Evolutionary conservation across 371 early-diverging fungal species (phyloP).

Genomic region (Mucor mucedo): DNA sequence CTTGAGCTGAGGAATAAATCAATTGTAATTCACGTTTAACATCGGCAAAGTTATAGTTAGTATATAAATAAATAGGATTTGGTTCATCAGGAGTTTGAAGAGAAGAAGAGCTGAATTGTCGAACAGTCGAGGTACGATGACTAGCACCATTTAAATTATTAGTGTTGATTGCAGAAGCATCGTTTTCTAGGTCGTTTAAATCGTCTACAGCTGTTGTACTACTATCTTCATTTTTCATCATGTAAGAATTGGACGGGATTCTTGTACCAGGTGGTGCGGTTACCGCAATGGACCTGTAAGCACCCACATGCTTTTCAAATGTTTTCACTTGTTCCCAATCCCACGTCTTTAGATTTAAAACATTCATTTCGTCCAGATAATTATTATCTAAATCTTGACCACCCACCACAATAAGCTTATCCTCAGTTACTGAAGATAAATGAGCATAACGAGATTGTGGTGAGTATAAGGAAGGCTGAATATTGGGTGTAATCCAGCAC

Average conservation of each 20-base stretch:
- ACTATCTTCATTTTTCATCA: background rate
- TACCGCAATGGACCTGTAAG: slow-evolving; percentile 78
- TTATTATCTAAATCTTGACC: slow-evolving; percentile 84
- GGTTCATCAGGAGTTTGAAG: slow-evolving; percentile 24
- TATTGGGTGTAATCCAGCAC: slow-evolving; percentile 61
- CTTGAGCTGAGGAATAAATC: slow-evolving; percentile 44
- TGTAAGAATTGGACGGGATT: background rate
- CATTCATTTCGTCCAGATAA: slow-evolving; percentile 80
- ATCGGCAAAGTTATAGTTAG: slow-evolving; percentile 83
- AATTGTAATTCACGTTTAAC: slow-evolving; percentile 78
- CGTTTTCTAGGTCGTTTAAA: background rate
- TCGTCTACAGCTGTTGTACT: background rate
- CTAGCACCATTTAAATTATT: slow-evolving; percentile 2
- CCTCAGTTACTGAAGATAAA: slow-evolving; percentile 64
- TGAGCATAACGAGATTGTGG: slow-evolving; percentile 87
- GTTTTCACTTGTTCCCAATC: slow-evolving; percentile 71
- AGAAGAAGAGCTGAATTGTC: slow-evolving; percentile 16
- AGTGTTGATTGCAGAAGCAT: background rate
- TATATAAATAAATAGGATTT: slow-evolving; percentile 68
- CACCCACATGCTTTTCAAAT: slow-evolving; percentile 77
- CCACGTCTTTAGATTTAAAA: slow-evolving; percentile 69
- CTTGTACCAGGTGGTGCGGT: slow-evolving; percentile 40
- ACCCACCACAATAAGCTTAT: slow-evolving; percentile 72
- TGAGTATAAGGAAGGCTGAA: slow-evolving; percentile 54
- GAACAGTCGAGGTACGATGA: slow-evolving; percentile 15